Conservation (phyloP, 306 rosid genomes). For the Chamaecrista fasciculata region DNA sequence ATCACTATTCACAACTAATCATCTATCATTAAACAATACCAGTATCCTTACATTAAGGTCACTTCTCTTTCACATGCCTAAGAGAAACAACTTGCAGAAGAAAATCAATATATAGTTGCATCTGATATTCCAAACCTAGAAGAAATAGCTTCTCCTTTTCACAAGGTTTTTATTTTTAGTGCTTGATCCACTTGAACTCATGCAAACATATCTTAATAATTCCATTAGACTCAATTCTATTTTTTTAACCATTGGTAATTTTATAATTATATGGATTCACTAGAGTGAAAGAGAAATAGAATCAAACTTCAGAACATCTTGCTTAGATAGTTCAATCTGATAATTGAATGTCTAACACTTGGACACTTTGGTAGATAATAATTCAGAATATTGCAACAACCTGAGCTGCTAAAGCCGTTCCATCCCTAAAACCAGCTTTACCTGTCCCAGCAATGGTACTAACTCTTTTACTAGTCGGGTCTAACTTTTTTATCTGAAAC, state of each 20-base stretch:
- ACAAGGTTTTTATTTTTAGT: slow-evolving; percentile 1
- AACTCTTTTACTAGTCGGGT: slow-evolving; percentile 73
- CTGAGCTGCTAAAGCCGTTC: slow-evolving; percentile 71
- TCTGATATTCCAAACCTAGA: slow-evolving; percentile 21
- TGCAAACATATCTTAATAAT: slow-evolving; percentile 17
- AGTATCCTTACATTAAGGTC: background rate
- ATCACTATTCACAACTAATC: too few relatives aligned
- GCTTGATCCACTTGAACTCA: background rate
- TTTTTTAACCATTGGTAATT: slow-evolving; percentile 13
- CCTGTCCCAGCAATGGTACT: slow-evolving; percentile 84
- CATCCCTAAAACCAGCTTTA: slow-evolving; percentile 87
- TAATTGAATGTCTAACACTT: slow-evolving; percentile 7
- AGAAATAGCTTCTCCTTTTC: background rate
- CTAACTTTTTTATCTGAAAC: slow-evolving; percentile 83
- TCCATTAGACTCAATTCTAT: slow-evolving; percentile 9
- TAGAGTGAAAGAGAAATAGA: slow-evolving; percentile 4
- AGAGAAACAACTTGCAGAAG: slow-evolving; percentile 15
- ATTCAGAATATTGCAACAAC: slow-evolving; percentile 36
- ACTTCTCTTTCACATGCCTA: slow-evolving; percentile 17
- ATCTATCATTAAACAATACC: background rate
- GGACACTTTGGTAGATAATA: slow-evolving; percentile 17
- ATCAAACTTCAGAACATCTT: background rate
- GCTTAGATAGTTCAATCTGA: slow-evolving; percentile 7
- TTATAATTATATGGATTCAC: background rate
- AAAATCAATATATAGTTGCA: slow-evolving; percentile 3